These are phyloP conservation scores for Candolleomyces eurysporus DNA, from an alignment of 768 basidiomycete species.

Conservation along the genomic window DNA sequence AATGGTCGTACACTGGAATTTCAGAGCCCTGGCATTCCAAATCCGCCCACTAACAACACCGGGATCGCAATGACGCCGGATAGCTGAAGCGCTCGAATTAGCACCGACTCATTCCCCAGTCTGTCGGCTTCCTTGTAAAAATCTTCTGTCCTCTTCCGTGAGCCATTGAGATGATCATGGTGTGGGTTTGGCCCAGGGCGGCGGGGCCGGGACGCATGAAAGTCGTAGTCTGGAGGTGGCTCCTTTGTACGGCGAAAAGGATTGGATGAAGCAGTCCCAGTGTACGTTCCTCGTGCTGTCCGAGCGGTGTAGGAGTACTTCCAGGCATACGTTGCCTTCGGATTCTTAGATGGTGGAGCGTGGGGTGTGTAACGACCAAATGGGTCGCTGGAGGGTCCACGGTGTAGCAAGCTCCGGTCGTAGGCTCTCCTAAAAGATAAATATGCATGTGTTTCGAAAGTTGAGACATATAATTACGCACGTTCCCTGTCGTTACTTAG, in stretches of 20 bases:
- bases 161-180: constrained; percentile 9
- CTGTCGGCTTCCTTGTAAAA: constrained; percentile 17
- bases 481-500: constrained; percentile 44
- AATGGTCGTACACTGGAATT: too few relatives aligned
- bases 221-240: constrained; percentile 22
- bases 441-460: neutral
- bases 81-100: constrained; percentile 27
- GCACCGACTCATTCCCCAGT: constrained; percentile 25
- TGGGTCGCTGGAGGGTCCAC: constrained; percentile 15
- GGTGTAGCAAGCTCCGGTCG: constrained; percentile 39
- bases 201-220: constrained; percentile 13
- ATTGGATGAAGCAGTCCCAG: constrained; percentile 13
- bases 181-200: constrained; percentile 10
- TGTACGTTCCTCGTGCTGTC: constrained; percentile 7
- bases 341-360: constrained; percentile 23
- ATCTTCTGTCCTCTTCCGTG: constrained; percentile 12
- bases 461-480: constrained; percentile 7
- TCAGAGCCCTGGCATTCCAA: too few relatives aligned
- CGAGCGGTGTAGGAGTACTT: constrained; percentile 19
- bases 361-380: constrained; percentile 19
- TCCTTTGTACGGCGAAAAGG: constrained; percentile 13
- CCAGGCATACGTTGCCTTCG: constrained; percentile 43
- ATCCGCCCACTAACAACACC: constrained; percentile 9
- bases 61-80: constrained; percentile 19
- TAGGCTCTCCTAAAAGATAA: constrained; percentile 37